Evolutionary conservation across 2,329 filamentous ascomycete genomes (phyloP).

Genomic region (Fusarium goolgardi): DNA sequence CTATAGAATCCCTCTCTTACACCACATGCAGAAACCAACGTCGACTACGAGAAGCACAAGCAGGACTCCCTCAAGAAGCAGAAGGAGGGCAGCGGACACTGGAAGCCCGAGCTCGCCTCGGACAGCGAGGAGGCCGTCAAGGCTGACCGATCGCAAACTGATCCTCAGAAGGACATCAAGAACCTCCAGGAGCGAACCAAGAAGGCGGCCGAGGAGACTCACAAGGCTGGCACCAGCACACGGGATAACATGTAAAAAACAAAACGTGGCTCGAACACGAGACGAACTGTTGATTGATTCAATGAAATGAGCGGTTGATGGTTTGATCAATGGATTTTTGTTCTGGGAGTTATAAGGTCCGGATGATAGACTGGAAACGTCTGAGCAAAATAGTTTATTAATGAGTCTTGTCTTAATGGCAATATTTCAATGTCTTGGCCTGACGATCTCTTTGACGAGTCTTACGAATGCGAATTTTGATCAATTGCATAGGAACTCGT

Average conservation of each 20-base stretch:
- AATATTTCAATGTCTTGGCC: background rate
- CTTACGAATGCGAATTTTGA: background rate
- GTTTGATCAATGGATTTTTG: conserved; percentile 9
- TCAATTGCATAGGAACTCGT: background rate
- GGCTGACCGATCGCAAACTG: conserved; percentile 65
- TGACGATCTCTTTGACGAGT: too few species aligned
- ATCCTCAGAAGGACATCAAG: conserved; percentile 55
- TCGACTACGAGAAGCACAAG: conserved; percentile 68
- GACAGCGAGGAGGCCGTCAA: conserved; percentile 83
- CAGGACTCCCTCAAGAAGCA: conserved; percentile 73
- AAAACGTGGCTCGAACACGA: background rate
- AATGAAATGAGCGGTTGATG: conserved; percentile 6
- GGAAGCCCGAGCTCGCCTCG: conserved; percentile 81
- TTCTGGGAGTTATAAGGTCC: conserved; percentile 24
- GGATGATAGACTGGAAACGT: conserved; percentile 21
- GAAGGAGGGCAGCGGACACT: conserved; percentile 75
- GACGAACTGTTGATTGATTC: conserved; percentile 7
- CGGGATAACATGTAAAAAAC: conserved; percentile 56
- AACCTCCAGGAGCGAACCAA: conserved; percentile 70
- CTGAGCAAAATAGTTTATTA: conserved; percentile 25
- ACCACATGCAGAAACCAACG: conserved; percentile 48
- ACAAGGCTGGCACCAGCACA: conserved; percentile 62
- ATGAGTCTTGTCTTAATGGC: conserved; percentile 16
- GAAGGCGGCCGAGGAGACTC: conserved; percentile 59
- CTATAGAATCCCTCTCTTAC: conserved; percentile 1